Evolutionary conservation across 2,329 filamentous ascomycete species (phyloP).

Genomic region (Huntiella abstrusa): DNA sequence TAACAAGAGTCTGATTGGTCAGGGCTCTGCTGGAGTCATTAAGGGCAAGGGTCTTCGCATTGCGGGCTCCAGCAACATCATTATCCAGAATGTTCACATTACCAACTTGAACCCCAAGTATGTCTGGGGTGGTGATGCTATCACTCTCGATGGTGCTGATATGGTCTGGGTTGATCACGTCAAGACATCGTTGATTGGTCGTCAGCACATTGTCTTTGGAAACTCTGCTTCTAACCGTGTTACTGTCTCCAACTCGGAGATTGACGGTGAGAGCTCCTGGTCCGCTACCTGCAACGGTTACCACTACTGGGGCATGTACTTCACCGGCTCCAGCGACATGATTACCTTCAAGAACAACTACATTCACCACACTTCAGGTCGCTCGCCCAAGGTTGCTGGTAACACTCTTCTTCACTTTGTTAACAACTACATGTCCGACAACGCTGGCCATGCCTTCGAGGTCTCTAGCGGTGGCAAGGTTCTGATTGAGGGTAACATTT

Average conservation of each 20-base stretch:
- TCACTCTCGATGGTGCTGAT: constrained; percentile 30
- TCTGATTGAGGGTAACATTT: constrained; percentile 38
- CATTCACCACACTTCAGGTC: constrained; percentile 38
- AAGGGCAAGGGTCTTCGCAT: constrained; percentile 37
- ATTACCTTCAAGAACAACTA: constrained; percentile 43
- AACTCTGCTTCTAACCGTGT: constrained; percentile 32
- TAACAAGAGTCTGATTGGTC: constrained; percentile 39
- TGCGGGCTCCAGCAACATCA: constrained; percentile 27
- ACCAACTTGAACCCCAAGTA: constrained; percentile 37
- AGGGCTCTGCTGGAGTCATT: constrained; percentile 33
- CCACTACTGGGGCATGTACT: constrained; percentile 42
- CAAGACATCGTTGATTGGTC: constrained; percentile 37
- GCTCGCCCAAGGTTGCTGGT: constrained; percentile 36
- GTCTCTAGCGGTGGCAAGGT: constrained; percentile 24
- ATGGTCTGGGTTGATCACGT: constrained; percentile 33
- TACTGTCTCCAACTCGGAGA: constrained; percentile 40
- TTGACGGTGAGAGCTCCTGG: constrained; percentile 34
- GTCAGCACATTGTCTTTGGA: constrained; percentile 42
- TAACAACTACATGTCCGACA: constrained; percentile 43
- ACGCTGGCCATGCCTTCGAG: constrained; percentile 39
- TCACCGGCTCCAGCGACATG: constrained; percentile 35
- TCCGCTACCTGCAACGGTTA: constrained; percentile 38
- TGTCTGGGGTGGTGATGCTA: constrained; percentile 41
- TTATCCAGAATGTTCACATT: constrained; percentile 40
- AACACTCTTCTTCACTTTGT: constrained; percentile 38